Evolutionary conservation across 2,329 filamentous ascomycete genomes (phyloP), one percentile per base, ranked within the genome.

Genomic region (Fusarium sp.): DNA sequence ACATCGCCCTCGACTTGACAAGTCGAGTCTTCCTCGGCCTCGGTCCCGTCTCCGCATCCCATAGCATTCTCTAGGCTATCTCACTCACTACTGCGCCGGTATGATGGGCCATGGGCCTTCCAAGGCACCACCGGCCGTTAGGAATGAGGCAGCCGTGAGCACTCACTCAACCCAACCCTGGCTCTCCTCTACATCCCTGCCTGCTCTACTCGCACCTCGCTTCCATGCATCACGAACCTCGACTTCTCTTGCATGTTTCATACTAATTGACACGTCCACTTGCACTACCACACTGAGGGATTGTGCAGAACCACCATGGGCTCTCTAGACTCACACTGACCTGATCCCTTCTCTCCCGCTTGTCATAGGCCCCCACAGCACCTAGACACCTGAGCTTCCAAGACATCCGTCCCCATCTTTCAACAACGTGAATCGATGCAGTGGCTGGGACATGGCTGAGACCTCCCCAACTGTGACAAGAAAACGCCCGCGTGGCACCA

Each of bases 201-300:
- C 22, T 22, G 38, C 18, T 40, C 38, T 42, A 42, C 38, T 20
- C 11, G 57, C 50, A 42, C 52, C 33, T 63, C 58, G 29, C 40
- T 29, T 25, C 31, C 38, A 31, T 36, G 57, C 38, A 45, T 45
- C 57, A 45, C 27, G 25, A 40, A 52, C 47, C 33, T 58, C 54
- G 20, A 31, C 47, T 59, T 56, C 45, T 66, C 57, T 71, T 70
- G 36, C 61, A 61, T 70, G 70, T 73, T 67, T 73, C 70, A 73
- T 70, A 47, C 52, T 63, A 20, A 73, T 73, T 73, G 66, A 63
- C 45, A 57, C 69, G 66, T 45, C 70, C 69, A 73, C 70, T 58
- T 73, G 58, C 40, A 35, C 27, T 35, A 69, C 65, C 35, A 54
- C 56, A 58, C 62, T 54, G 31, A 22, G 40, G n/a, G 36, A 42